Evolutionary conservation across 805 yeast species (phyloP), one percentile per base, ranked within the genome.

Genomic region (Metschnikowia peoriensis): DNA sequence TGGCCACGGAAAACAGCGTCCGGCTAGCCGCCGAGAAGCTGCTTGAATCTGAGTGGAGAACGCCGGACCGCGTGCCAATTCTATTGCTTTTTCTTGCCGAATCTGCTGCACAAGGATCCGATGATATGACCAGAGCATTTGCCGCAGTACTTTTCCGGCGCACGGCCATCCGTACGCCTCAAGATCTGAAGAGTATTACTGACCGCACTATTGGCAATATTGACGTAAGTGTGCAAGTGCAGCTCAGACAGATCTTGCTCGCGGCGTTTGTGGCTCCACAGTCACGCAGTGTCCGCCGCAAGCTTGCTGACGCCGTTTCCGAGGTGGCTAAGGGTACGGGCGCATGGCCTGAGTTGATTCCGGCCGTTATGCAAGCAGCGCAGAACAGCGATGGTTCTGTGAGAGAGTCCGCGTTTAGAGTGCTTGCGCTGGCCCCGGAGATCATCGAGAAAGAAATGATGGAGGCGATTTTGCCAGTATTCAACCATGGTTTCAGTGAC

Each of bases 391-490:
- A 86, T 62, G 76, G 86, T 14, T 81, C 85, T 51, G 83, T 88
- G 57, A 83, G 97, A 64, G 98, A 93, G 67, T 86, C 96, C 1
- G 88, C 96, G 14, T 94, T 88, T 73, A 83, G 99, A 71, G 89
- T 94, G 47, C 82, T 94, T 52, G 79, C 97, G 6, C 76, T 96
- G 1, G 83, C 89, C 39, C 98, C 99, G 7, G 86, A 85, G 51
- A 73, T 90, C 37, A 79, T 92, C 52, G 86, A 85, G 51, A 76
- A 77, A 39, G 78, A 81, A 27, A 82, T 82, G 61, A 70, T 86
- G 38, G 67, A 69, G 48, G 80, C 80, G 16, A 70, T 84, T 14
- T 72, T 88, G 48, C 87, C 91, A 12, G 76, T 92, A 38, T 91
- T 92, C 67, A 84, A 82, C 60, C 65, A 80, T 1, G 98, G 97